Conservation (phyloP, 768 basidiomycete genomes). For the Pholiota molesta region DNA sequence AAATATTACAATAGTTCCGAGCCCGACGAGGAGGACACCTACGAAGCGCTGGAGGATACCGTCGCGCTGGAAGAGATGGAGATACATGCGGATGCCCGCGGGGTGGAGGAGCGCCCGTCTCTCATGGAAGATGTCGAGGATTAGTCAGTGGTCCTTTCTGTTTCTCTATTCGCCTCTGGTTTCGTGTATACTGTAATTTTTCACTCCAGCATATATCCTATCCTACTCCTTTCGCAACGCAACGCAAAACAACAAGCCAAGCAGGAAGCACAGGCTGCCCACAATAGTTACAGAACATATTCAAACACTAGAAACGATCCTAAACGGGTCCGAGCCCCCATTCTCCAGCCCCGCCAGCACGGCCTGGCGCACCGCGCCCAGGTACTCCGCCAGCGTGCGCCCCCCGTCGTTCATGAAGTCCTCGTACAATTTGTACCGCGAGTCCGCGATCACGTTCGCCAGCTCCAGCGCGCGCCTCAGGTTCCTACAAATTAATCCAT, state of each 20-base stretch:
- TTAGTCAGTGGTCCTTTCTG: not conserved
- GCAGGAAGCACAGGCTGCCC: no score
- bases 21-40: conserved; percentile 25
- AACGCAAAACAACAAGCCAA: no score
- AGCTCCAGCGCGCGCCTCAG: conserved; percentile 75
- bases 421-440: conserved; percentile 81
- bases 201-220: not conserved
- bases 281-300: no score
- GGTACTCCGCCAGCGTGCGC: conserved; percentile 68
- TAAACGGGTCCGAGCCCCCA: conserved; percentile 80
- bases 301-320: conserved; percentile 33
- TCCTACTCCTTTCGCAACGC: no score
- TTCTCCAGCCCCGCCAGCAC: conserved; percentile 71
- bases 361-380: conserved; percentile 72
- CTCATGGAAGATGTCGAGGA: not conserved
- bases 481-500: conserved; percentile 59
- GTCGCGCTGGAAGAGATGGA: conserved; percentile 48
- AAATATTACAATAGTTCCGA: no score
- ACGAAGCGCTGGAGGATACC: conserved; percentile 43
- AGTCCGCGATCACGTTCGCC: conserved; percentile 86
- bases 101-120: conserved; percentile 32
- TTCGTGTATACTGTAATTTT: not conserved
- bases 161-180: not conserved
- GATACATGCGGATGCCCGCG: conserved; percentile 36
- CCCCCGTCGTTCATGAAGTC: conserved; percentile 75